These are phyloP conservation scores for Pseudonitzschia multistriata DNA, from an alignment of 108 stramenopile species.

Conservation along the genomic window DNA sequence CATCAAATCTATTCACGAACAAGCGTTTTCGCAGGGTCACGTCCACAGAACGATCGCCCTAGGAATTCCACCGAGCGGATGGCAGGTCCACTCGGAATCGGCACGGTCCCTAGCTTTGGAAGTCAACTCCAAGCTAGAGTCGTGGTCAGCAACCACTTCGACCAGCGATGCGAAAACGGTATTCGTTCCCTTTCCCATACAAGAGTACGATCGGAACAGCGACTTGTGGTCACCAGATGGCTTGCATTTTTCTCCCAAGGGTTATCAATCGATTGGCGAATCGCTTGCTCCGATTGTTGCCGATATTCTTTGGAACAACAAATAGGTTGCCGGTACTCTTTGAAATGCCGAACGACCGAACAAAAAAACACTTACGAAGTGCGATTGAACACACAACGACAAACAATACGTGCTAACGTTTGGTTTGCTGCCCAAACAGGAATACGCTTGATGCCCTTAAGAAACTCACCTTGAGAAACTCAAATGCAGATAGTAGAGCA, in stretches of 20 bases:
- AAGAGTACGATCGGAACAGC: not conserved
- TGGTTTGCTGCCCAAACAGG: too few species aligned
- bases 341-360: too few species aligned
- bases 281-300: slow-evolving; percentile 2
- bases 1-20: not conserved
- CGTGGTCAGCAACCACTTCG: not conserved
- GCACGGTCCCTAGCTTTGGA: not conserved
- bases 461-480: too few species aligned
- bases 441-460: too few species aligned
- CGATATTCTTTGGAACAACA: not conserved
- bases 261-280: not conserved
- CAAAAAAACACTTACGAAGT: too few species aligned
- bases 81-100: not conserved
- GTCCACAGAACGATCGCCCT: not conserved
- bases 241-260: slow-evolving; percentile 1
- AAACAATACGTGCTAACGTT: too few species aligned
- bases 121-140: not conserved
- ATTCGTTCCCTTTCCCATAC: not conserved
- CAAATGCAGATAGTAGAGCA: too few species aligned
- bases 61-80: not conserved
- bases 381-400: too few species aligned
- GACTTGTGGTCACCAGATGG: slow-evolving; percentile 5
- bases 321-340: too few species aligned
- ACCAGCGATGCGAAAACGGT: not conserved
- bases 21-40: not conserved